These are phyloP conservation scores for Paramecium sonneborni DNA, from an alignment of 73 alveolate species.

Conservation along the genomic window DNA sequence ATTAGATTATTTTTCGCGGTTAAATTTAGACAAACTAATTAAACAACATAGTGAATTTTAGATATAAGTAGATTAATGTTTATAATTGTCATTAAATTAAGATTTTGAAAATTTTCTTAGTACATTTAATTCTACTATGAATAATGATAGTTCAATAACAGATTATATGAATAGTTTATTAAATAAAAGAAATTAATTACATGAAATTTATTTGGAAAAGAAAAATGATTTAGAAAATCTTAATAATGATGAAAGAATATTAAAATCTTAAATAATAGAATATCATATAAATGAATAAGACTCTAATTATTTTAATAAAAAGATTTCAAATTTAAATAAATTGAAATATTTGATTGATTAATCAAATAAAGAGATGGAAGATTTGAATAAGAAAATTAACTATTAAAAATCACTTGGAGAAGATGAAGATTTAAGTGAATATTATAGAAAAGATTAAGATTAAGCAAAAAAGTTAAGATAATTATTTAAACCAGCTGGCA, in stretches of 20 bases:
- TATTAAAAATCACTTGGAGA: neutral
- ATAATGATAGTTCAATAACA: neutral
- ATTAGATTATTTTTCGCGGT: neutral
- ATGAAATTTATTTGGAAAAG: neutral
- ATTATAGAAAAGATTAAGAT: neutral
- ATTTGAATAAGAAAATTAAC: neutral
- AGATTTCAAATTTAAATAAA: neutral
- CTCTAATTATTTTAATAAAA: neutral
- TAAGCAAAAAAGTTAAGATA: neutral
- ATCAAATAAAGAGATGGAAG: neutral
- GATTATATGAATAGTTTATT: neutral
- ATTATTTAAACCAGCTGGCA: neutral
- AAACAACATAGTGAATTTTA: neutral
- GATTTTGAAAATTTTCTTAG: neutral
- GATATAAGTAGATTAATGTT: neutral
- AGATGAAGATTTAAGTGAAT: conserved; percentile 7
- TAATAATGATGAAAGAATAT: neutral
- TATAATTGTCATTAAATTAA: neutral
- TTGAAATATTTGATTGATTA: neutral
- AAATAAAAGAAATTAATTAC: neutral
- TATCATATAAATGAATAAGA: neutral
- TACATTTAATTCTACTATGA: neutral
- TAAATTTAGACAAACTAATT: neutral
- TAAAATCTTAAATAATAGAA: neutral
- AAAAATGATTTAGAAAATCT: neutral